Evolutionary conservation across 2,329 filamentous ascomycete genomes (phyloP), one percentile per base, ranked within the genome.

Genomic region (Ceratocystis harringtonii): DNA sequence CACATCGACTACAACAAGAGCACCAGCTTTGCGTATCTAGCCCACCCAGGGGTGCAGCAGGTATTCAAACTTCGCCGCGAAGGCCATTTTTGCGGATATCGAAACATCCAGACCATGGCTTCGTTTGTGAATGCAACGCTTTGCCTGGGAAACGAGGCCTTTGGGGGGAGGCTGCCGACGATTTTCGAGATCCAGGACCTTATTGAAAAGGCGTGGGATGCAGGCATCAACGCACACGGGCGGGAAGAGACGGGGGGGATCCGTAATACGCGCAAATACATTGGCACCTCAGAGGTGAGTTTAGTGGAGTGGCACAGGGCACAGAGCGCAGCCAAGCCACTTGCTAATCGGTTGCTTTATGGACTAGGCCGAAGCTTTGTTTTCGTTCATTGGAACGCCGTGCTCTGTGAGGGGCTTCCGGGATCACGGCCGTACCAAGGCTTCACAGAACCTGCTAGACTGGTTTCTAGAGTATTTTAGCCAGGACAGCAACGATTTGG

Each of bases 1-100:
- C 48, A 58, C 2, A 17, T 64, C 4, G 36, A 63, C 6, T 61
- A 60, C 22, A 66, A 43, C 50, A 72, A 75, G 6, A 76, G 77
- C 3, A 88, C 90, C 1, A 78, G 82, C 64, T 83, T 83, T 69
- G 89, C 89, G 5, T 96, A 91, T 71, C 78, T 96, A 43, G 96
- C 92, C 73, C 85, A 91, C 71, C 81, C 87, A 0, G 79, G 80
- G 61, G 87, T 90, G 0, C 80, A 85, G 61, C 92, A 96, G 71
- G 81, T 97, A 30, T 89, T 88, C 63, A 95, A 95, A 71, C 79
- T 95, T 63, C 82, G 80, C n/a, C 80, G 78, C 68, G 92, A 96
- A 76, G 84, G 84, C 81, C 89, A 90, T 5, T 97, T 97, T 73
- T 97, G 92, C 72, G 92, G 92, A 2, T 97, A 96, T 73, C 83